These are phyloP conservation scores for Zychaea mexicana DNA, from an alignment of 371 early-diverging fungal species.

Conservation along the genomic window DNA sequence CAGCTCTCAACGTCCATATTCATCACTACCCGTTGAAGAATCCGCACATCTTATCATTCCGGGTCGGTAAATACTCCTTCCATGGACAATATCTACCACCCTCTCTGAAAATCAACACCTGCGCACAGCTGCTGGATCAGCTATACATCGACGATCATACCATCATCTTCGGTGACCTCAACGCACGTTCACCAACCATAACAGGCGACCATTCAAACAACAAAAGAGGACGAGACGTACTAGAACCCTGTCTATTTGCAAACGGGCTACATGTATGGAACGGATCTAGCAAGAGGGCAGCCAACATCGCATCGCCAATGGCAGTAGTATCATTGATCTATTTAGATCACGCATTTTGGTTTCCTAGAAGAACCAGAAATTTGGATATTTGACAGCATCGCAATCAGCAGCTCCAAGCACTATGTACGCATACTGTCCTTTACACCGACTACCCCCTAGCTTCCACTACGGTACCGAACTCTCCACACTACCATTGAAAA, in stretches of 20 bases:
- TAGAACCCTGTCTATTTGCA: neutral
- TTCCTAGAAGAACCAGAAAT: neutral
- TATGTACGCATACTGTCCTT: neutral
- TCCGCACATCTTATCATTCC: neutral
- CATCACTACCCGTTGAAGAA: neutral
- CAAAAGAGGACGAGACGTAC: neutral
- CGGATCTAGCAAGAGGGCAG: neutral
- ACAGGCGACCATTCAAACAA: neutral
- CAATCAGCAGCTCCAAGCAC: slow-evolving; percentile 2
- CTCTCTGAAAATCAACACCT: neutral
- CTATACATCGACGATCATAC: neutral
- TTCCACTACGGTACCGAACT: neutral
- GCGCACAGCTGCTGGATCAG: neutral
- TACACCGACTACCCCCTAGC: neutral
- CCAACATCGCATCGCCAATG: neutral
- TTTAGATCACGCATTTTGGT: neutral
- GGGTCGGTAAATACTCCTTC: neutral
- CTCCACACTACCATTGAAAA: neutral
- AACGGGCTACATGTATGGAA: slow-evolving; percentile 7
- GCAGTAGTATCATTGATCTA: slow-evolving; percentile 10
- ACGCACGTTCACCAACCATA: neutral
- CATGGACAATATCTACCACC: slow-evolving; percentile 7
- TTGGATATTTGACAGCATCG: neutral
- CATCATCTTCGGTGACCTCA: slow-evolving; percentile 7
- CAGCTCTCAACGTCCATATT: neutral